phyloP scores from a whole-genome alignment of 2,329 filamentous ascomycete genomes.

The Gnomoniopsis sp. region DNA sequence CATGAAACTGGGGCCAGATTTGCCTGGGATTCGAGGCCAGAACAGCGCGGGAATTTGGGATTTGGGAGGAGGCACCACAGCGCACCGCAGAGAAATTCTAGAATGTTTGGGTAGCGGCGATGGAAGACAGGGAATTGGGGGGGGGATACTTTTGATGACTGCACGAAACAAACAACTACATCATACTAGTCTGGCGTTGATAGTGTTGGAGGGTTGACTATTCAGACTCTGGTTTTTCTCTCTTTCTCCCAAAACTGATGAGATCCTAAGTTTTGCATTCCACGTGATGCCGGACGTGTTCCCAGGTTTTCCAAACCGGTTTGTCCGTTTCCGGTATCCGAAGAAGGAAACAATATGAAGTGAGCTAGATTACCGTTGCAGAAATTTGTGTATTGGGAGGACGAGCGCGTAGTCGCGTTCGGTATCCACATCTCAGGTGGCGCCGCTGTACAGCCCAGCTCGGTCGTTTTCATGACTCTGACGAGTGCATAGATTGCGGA shows the following conservation, averaged over 20 bases:
- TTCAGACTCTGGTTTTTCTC: background rate
- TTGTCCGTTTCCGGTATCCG: too few species aligned
- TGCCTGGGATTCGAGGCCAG: background rate
- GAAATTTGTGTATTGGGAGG: too few species aligned
- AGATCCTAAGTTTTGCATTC: background rate
- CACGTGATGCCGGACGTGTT: too few species aligned
- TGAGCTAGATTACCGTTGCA: too few species aligned
- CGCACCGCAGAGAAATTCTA: background rate
- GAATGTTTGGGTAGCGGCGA: background rate
- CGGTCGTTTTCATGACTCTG: too few species aligned
- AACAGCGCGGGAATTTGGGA: background rate
- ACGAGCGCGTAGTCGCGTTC: too few species aligned
- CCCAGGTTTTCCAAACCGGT: too few species aligned
- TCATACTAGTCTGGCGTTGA: slow-evolving; percentile 9
- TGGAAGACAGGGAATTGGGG: background rate
- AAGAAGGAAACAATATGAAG: too few species aligned
- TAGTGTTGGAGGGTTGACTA: background rate
- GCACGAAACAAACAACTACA: background rate
- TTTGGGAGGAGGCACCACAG: background rate
- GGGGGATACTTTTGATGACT: background rate
- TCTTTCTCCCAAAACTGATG: background rate
- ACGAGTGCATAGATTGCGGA: too few species aligned
- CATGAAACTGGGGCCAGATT: background rate
- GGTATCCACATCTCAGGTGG: too few species aligned
- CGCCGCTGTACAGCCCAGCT: too few species aligned